A percentile compares a stretch with the other conserved stretches of the same genome.
These are phyloP conservation scores for Chernovozyma aurita DNA, from an alignment of 1,139 yeast genomes.

Conservation along the genomic window DNA sequence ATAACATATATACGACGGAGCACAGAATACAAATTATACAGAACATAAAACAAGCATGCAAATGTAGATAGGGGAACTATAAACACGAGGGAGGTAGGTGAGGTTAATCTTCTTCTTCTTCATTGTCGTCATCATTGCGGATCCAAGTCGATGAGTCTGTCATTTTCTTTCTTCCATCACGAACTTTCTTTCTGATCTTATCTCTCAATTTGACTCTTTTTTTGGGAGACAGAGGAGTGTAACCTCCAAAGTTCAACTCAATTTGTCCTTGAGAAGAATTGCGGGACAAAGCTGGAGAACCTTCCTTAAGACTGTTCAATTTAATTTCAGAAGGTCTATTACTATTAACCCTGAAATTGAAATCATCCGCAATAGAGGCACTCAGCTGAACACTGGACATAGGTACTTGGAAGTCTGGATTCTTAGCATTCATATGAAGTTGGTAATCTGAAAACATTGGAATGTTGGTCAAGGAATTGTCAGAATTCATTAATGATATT, in stretches of 20 bases:
- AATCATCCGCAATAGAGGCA: conserved; percentile 29
- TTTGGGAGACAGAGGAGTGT: conserved; percentile 1
- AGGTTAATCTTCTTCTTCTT: too few relatives aligned
- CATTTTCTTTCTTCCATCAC: too few relatives aligned
- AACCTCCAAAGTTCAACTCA: conserved; percentile 31
- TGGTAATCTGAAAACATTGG: conserved; percentile 51
- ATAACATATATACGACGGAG: too few relatives aligned
- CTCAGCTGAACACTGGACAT: conserved; percentile 26
- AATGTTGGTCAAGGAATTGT: conserved; percentile 49
- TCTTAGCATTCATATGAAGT: conserved; percentile 32
- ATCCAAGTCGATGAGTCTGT: too few relatives aligned
- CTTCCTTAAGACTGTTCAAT: neutral
- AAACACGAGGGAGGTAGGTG: too few relatives aligned
- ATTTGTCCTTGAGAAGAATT: conserved; percentile 25
- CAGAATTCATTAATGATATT: conserved; percentile 49
- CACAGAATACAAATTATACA: too few relatives aligned
- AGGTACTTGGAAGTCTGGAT: conserved; percentile 18
- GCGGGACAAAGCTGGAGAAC: conserved; percentile 15
- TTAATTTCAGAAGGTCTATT: conserved; percentile 1
- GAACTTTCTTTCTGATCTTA: conserved; percentile 32
- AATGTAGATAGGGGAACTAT: too few relatives aligned
- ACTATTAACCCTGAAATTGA: conserved; percentile 7
- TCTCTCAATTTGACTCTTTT: conserved; percentile 24
- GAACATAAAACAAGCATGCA: too few relatives aligned
- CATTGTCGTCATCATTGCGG: too few relatives aligned